Evolutionary conservation across 257 asterid genomes (phyloP), one percentile per base, ranked within the genome.

Genomic region (Lithospermum erythrorhizon): DNA sequence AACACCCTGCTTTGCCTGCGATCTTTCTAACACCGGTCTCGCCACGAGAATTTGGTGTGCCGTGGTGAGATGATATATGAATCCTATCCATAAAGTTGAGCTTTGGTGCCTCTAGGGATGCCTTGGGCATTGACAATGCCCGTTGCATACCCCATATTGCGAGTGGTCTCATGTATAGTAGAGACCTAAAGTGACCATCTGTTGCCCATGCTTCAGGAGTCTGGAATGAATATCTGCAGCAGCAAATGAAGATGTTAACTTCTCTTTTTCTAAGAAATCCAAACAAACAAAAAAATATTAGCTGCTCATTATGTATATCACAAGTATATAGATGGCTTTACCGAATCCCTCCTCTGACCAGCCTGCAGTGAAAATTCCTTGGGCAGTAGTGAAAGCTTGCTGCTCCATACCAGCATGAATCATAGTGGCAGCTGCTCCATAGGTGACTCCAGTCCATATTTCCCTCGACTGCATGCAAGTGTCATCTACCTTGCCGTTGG

Each of bases 401-500:
- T 93, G 96, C 77, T 64, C 78, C 99, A 93, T 89, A 24, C 99
- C 99, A 0, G 97, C 95, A 66, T 72, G 99, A 71, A 93, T 85
- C 99, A 93, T 93, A 35, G 94, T 80, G 6, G 97, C 99, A 20
- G 99, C 97, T 6, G 82, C 95, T 0, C 74, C 94, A 56, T 93
- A 93, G 0, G 99, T 93, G 47, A 93, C 97, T 9, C 99, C 99
- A 0, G 94, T 77, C 99, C 99, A 93, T 24, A 89, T 81, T 65
- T 93, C 99, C 5, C 99, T 84, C 9, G 99, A 93, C 71, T 93
- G 99, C 99, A 93, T 93, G 82, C 99, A 93, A 0, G 95, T 83
- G 66, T 89, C 97, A n/a, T 93, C 99, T 21, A 93, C 90, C 76
- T 80, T 89, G 9, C 99, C 99, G 35, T 61, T 93, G 20, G 96